Percentiles rank a stretch among this genome's conserved stretches.
Conservation (phyloP, 371 early-diverging fungal genomes). For the Saksenaea vasiformis region DNA sequence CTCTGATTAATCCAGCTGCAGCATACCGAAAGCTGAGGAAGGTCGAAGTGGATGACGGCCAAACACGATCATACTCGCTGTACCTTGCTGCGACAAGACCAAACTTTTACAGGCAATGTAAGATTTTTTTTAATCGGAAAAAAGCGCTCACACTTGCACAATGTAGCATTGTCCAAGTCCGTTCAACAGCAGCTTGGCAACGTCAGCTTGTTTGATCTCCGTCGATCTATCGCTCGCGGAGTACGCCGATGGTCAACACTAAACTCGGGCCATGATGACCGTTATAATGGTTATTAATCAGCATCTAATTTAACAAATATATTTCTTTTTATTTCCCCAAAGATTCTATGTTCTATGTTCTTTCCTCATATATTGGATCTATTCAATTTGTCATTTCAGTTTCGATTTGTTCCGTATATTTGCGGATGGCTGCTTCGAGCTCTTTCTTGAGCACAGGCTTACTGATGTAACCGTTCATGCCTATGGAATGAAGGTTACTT, state of each 20-base stretch:
- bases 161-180: neutral
- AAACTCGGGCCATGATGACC: conserved; percentile 14
- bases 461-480: conserved; percentile 37
- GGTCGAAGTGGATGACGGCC: conserved; percentile 59
- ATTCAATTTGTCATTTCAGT: neutral
- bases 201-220: neutral
- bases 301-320: neutral
- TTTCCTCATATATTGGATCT: neutral
- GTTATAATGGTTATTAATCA: conserved; percentile 19
- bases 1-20: conserved; percentile 40
- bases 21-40: conserved; percentile 45
- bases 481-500: neutral
- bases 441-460: conserved; percentile 54
- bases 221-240: neutral
- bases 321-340: too few relatives aligned
- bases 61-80: conserved; percentile 59
- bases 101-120: conserved; percentile 26
- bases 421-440: conserved; percentile 34
- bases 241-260: neutral
- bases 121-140: neutral
- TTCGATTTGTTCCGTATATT: conserved; percentile 16
- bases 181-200: neutral
- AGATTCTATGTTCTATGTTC: too few relatives aligned
- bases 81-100: conserved; percentile 58
- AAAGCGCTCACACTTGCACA: neutral